Evolutionary conservation across 371 early-diverging fungal species (phyloP).

Genomic region (Mortierella sp.): DNA sequence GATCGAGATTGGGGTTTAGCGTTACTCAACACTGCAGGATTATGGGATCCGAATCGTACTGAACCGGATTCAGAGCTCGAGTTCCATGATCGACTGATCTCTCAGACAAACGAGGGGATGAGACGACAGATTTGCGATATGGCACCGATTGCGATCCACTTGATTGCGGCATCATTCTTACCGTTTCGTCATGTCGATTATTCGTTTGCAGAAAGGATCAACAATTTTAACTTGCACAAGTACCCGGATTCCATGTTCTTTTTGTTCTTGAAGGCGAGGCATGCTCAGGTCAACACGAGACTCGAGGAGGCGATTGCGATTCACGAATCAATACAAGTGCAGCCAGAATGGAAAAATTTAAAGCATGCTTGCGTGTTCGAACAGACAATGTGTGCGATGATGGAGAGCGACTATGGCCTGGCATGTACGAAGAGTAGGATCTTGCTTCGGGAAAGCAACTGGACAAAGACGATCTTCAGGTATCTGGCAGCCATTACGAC

Average conservation of each 20-base stretch:
- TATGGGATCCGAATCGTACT: conserved; percentile 25
- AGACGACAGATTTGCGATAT: conserved; percentile 43
- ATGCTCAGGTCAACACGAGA: conserved; percentile 45
- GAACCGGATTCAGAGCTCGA: conserved; percentile 20
- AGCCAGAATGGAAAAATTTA: conserved; percentile 38
- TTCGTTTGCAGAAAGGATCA: conserved; percentile 38
- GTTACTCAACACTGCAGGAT: conserved; percentile 39
- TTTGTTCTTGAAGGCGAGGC: conserved; percentile 28
- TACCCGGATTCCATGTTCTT: conserved; percentile 45
- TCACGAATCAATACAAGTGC: conserved; percentile 30
- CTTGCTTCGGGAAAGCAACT: conserved; percentile 46
- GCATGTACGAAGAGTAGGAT: conserved; percentile 44
- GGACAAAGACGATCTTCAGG: conserved; percentile 47
- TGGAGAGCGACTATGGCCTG: conserved; percentile 39
- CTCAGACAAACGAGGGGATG: conserved; percentile 34
- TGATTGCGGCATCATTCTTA: conserved; percentile 41
- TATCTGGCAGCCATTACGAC: conserved; percentile 50
- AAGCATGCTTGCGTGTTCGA: conserved; percentile 30
- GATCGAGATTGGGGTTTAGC: conserved; percentile 49
- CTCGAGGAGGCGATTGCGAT: conserved; percentile 39
- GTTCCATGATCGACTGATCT: conserved; percentile 28
- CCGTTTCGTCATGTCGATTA: conserved; percentile 52
- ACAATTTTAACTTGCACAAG: conserved; percentile 43
- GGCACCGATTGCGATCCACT: conserved; percentile 29
- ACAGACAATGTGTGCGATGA: conserved; percentile 52